A percentile compares a stretch with the other conserved stretches of the same genome.
These are phyloP conservation scores for Ogataea dorogensis DNA, from an alignment of 805 yeast genomes.

Conservation along the genomic window DNA sequence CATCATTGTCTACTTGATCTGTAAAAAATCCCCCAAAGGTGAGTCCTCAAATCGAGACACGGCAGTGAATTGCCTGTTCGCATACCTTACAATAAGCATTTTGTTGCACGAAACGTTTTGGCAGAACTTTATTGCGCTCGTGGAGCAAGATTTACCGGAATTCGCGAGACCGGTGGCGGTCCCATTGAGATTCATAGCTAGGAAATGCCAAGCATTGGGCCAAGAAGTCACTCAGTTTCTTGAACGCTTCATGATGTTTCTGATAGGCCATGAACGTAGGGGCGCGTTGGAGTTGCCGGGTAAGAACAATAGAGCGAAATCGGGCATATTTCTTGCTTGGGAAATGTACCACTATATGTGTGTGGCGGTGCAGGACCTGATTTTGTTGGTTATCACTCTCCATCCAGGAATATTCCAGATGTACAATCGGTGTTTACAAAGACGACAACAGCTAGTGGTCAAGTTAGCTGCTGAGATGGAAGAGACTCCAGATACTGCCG, in stretches of 20 bases:
- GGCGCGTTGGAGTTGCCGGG: slow-evolving; percentile 5
- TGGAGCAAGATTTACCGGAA: slow-evolving; percentile 1
- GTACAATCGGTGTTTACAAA: slow-evolving; percentile 16
- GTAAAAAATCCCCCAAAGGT: not conserved
- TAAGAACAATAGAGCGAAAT: not conserved
- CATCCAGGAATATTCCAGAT: slow-evolving; percentile 20
- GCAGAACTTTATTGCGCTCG: not conserved
- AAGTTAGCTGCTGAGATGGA: slow-evolving; percentile 3
- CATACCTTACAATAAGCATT: not conserved
- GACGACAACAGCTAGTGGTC: slow-evolving; percentile 1
- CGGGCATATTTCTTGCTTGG: not conserved
- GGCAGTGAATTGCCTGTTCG: not conserved
- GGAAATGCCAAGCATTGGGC: not conserved
- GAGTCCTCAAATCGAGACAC: not conserved
- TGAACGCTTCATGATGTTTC: slow-evolving; percentile 4
- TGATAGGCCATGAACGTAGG: slow-evolving; percentile 11
- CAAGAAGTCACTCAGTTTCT: not conserved
- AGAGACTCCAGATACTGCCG: not conserved
- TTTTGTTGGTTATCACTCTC: slow-evolving; percentile 18
- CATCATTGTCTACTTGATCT: slow-evolving; percentile 4
- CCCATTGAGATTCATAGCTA: not conserved
- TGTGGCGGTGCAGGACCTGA: slow-evolving; percentile 20
- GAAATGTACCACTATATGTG: slow-evolving; percentile 5
- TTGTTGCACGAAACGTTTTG: not conserved
- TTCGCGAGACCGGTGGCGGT: not conserved